phyloP scores from a whole-genome alignment of 345 rosid genomes.

The Citrus trifoliata region DNA sequence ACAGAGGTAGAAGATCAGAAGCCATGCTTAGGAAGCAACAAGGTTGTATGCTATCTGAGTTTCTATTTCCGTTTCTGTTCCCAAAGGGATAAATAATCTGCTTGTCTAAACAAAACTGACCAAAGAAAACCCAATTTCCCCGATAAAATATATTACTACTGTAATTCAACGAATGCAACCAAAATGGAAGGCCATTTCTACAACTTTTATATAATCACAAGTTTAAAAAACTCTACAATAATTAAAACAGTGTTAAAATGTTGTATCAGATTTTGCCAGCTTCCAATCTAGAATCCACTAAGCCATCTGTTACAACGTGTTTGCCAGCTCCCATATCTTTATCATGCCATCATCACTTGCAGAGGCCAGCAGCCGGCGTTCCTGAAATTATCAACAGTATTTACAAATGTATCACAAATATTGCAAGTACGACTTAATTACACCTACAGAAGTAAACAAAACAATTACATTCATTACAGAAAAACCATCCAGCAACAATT shows the following conservation, averaged over 20 bases:
- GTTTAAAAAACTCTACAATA: neutral
- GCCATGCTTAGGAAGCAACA: neutral
- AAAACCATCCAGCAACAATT: neutral
- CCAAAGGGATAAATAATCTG: neutral
- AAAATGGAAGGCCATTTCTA: neutral
- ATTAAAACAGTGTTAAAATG: neutral
- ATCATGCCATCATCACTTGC: constrained; percentile 78
- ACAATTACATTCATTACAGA: neutral
- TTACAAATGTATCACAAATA: neutral
- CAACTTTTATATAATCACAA: constrained; percentile 4
- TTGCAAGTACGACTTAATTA: neutral
- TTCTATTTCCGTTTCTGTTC: neutral
- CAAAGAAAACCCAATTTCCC: neutral
- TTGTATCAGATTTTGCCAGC: constrained; percentile 38
- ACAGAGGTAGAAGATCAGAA: neutral
- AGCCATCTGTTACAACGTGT: constrained; percentile 44
- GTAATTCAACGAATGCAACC: neutral
- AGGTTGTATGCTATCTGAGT: neutral
- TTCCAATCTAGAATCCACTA: constrained; percentile 42
- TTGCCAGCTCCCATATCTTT: constrained; percentile 68
- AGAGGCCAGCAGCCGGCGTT: constrained; percentile 64
- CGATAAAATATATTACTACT: neutral
- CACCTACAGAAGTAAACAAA: neutral
- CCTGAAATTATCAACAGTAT: constrained; percentile 33
- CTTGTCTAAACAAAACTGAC: neutral